These are phyloP conservation scores for Herpetospermum pedunculosum DNA, from an alignment of 306 rosid genomes.

Conservation along the genomic window DNA sequence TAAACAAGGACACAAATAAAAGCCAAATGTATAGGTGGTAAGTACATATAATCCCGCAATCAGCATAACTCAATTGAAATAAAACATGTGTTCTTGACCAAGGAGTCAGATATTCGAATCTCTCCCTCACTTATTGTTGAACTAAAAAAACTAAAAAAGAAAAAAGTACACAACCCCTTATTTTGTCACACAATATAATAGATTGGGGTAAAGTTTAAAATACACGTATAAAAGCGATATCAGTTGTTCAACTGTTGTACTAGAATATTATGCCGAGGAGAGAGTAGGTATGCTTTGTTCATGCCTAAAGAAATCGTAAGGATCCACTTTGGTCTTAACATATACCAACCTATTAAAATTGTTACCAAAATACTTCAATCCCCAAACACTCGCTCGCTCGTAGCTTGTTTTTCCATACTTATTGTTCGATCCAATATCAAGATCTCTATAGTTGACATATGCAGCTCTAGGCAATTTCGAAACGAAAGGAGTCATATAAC, in stretches of 20 bases:
- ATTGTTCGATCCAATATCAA: background rate
- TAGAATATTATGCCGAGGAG: background rate
- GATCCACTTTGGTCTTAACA: background rate
- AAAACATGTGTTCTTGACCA: too few species aligned
- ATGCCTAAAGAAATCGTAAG: background rate
- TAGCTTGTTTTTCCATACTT: conserved; percentile 11
- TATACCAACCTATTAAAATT: background rate
- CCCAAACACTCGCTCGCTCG: conserved; percentile 51
- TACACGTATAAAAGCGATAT: background rate
- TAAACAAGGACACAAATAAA: too few species aligned
- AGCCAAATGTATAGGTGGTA: too few species aligned
- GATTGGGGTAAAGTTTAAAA: background rate
- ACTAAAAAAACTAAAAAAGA: too few species aligned
- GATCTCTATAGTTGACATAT: conserved; percentile 9
- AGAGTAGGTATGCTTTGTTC: conserved; percentile 68
- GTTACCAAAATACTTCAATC: conserved; percentile 29
- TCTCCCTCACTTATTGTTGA: too few species aligned
- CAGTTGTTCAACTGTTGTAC: background rate
- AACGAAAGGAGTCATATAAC: background rate
- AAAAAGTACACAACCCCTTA: background rate
- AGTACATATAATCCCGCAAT: too few species aligned
- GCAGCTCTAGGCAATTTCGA: conserved; percentile 49
- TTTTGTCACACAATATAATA: background rate
- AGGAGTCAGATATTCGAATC: too few species aligned
- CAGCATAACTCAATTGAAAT: too few species aligned